Base-by-base conservation (phyloP, 306 rosid genomes). In the Fragaria vesca region DNA sequence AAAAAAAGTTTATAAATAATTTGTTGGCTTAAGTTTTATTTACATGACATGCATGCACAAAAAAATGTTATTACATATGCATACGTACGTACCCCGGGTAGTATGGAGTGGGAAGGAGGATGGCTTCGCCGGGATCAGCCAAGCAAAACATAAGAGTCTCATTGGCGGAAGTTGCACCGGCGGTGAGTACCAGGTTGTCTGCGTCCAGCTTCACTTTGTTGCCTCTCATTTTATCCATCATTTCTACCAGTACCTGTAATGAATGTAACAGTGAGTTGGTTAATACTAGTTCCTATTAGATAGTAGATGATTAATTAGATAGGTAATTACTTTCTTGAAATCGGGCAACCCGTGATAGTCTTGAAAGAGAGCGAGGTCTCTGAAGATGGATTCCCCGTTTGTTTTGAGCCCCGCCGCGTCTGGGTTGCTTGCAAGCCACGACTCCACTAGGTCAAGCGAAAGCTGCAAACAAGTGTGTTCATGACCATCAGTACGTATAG, bases 131-230 rank as follows among this genome's bases (percentile, higher is more conserved):
- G 0, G 84, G 92, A 36, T 92, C 74, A 55, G 97, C 97, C 5
- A 94, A 90, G 80, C 97, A 94, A 75, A 92, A 94, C 87, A 92
- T 89, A 46, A 94, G 90, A 79, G 81, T 88, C 82, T 94, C 98
- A 80, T 94, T 94, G 1, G 98, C 98, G 0, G 88, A 83, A 74
- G 98, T 94, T 76, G 97, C 85, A 12, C 98, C 98, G 6, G 97
- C 98, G 1, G 89, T 83, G 77, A 94, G 97, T 18, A 94, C 91
- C 17, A 94, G 89, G 18, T 87, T 90, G 34, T 86, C 79, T 1
- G 88, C 54, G 16, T 13, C 84, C 73, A 88, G 87, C 51, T 75
- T 84, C 21, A 87, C 80, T 81, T 58, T 69, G 75, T 87, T 80
- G 50, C 92, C 97, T 83, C 97, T 89, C 74, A 92, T 82, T 72